Evolutionary conservation across 2,329 filamentous ascomycete genomes (phyloP).

Genomic region (Alternaria sp.): DNA sequence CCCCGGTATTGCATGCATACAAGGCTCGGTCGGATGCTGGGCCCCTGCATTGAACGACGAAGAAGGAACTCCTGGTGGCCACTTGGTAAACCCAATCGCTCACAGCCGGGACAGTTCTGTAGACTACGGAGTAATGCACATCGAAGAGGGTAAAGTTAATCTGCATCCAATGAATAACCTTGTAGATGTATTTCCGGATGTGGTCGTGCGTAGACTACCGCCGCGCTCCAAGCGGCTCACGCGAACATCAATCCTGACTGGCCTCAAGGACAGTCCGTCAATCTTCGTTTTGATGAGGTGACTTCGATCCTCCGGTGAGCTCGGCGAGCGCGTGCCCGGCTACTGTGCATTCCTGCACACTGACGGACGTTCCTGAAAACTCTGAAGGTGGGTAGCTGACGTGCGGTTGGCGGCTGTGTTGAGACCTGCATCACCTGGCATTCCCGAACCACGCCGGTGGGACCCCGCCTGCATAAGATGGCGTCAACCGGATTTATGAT

Average conservation of each 20-base stretch:
- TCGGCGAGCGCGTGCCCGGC: conserved; percentile 12
- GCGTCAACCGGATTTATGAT: conserved; percentile 29
- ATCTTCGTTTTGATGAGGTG: conserved; percentile 15
- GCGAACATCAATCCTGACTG: conserved; percentile 16
- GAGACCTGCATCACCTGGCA: conserved; percentile 40
- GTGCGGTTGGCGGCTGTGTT: conserved; percentile 22
- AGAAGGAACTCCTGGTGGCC: not conserved
- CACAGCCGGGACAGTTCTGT: not conserved
- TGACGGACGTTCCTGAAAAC: conserved; percentile 15
- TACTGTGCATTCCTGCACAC: not conserved
- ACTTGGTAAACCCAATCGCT: not conserved
- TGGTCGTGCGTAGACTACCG: conserved; percentile 10
- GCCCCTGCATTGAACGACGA: conserved; percentile 19
- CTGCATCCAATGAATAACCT: conserved; percentile 27
- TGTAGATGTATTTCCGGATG: conserved; percentile 17
- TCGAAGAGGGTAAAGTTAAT: conserved; percentile 25
- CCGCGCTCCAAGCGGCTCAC: conserved; percentile 31
- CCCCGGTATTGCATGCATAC: not conserved
- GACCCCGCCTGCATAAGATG: conserved; percentile 23
- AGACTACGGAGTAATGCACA: conserved; percentile 4
- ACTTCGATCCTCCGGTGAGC: conserved; percentile 20
- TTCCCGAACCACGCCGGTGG: conserved; percentile 37
- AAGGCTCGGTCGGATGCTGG: conserved; percentile 4
- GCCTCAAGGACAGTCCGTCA: conserved; percentile 21
- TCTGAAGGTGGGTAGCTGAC: conserved; percentile 31